Conservation (phyloP, 169 alveolate genomes). For the Plasmodium inui region DNA sequence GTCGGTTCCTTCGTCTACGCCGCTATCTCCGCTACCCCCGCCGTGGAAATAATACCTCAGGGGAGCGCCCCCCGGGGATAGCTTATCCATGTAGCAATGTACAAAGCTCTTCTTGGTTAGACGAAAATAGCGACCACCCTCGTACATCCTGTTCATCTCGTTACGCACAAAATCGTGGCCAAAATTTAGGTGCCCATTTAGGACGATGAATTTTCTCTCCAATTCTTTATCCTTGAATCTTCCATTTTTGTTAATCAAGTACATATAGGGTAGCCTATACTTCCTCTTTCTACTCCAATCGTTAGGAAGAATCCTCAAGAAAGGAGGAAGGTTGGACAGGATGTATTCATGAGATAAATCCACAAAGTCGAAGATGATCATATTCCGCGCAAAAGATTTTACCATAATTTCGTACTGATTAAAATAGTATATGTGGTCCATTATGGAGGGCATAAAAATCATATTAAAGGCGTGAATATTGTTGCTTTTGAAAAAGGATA, state of each 20-base stretch:
- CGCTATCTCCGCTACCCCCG: not conserved
- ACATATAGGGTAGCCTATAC: slow-evolving; percentile 45
- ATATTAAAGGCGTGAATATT: slow-evolving; percentile 74
- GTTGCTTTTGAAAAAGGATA: slow-evolving; percentile 47
- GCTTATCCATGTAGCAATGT: slow-evolving; percentile 23
- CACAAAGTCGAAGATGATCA: slow-evolving; percentile 65
- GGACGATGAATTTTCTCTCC: slow-evolving; percentile 23
- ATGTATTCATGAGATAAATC: slow-evolving; percentile 73
- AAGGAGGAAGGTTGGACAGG: slow-evolving; percentile 43
- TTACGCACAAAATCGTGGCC: slow-evolving; percentile 35
- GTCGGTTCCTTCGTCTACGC: not conserved
- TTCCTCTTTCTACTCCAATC: slow-evolving; percentile 36
- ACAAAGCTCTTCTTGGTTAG: slow-evolving; percentile 12
- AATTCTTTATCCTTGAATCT: slow-evolving; percentile 12
- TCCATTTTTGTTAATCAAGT: slow-evolving; percentile 45
- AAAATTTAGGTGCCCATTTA: slow-evolving; percentile 68
- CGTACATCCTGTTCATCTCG: slow-evolving; percentile 24
- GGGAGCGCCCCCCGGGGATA: slow-evolving; percentile 1
- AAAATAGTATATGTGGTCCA: slow-evolving; percentile 54
- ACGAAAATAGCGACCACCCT: slow-evolving; percentile 25
- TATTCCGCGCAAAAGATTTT: slow-evolving; percentile 67
- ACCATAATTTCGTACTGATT: slow-evolving; percentile 62
- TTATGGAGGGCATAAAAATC: slow-evolving; percentile 66
- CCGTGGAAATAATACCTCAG: slow-evolving; percentile 43
- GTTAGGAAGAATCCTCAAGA: slow-evolving; percentile 65